Evolutionary conservation across 2,329 filamentous ascomycete genomes (phyloP), one percentile per base, ranked within the genome.

Genomic region (Colletotrichum sp.): DNA sequence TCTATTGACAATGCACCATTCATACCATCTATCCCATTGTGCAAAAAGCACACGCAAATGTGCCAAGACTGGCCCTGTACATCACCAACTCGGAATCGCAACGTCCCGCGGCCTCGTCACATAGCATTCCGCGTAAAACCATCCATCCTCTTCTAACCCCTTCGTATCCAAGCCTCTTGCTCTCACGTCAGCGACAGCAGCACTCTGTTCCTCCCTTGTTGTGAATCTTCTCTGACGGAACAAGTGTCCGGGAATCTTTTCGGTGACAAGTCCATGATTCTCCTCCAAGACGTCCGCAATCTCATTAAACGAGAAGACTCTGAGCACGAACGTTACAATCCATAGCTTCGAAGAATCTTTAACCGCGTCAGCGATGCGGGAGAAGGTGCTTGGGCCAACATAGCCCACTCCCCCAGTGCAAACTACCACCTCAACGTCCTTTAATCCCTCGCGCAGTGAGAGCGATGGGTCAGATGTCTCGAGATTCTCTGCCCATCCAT

Each of bases 341-440:
- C 72, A 75, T 6, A 75, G 6, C 26, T 36, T 16, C 2, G 26
- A 34, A 1, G 71, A 39, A 24, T 34, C 8, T 10, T 9, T 4
- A 1, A 18, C 44, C 10, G 30, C 28, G 21, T 60, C 32, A 5
- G 26, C 32, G 3, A 60, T 30, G 24, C 62, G 59, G 3, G 49
- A n/a, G 10, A 72, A 75, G 18, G 72, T 75, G 2, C 9, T 8
- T 3, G 44, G 2, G 26, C 57, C 59, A 8, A 75, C 68, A 15
- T 75, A 75, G 16, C 72, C 72, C 12, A 71, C 68, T 13, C 72
- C 72, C 13, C 72, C 72, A 3, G 68, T 75, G 36, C 72, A 75
- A 6, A 71, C 30, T 3, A 75, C 44, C 4, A 75, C n/a, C n/a
- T 60, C 60, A 1, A 65, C 28, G 12, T 66, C 59, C 2, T 5